phyloP scores from a whole-genome alignment of 345 rosid species.

The Bruguiera parviflora region DNA sequence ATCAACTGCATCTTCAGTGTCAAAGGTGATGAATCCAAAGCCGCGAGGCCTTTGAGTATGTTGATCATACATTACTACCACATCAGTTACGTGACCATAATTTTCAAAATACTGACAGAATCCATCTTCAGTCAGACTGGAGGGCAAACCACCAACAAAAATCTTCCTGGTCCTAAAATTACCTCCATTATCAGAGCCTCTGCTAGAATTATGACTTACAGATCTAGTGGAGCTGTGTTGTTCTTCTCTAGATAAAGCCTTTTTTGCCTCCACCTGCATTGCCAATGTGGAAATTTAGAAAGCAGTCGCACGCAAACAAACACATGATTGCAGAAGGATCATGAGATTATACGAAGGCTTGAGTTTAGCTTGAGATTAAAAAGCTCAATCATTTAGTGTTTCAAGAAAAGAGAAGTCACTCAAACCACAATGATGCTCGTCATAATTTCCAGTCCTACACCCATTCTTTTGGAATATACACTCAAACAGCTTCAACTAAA shows the following conservation, averaged over 20 bases:
- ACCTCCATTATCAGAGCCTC: conserved; percentile 27
- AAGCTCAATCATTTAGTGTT: too few relatives aligned
- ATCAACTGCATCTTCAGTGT: conserved; percentile 41
- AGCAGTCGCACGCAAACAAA: not conserved
- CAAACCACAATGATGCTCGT: too few relatives aligned
- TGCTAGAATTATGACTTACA: conserved; percentile 25
- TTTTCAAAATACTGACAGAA: conserved; percentile 36
- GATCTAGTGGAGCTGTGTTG: conserved; percentile 31
- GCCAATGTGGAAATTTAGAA: conserved; percentile 14
- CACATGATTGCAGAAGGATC: not conserved
- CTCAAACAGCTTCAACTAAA: too few relatives aligned
- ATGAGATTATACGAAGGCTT: too few relatives aligned
- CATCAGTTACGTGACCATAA: conserved; percentile 41
- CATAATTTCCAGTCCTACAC: too few relatives aligned
- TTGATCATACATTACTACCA: conserved; percentile 43
- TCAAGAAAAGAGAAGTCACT: too few relatives aligned
- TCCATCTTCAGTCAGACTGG: conserved; percentile 32
- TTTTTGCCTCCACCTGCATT: conserved; percentile 41
- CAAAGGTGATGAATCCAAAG: conserved; percentile 46
- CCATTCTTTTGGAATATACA: too few relatives aligned
- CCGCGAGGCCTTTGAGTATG: conserved; percentile 43
- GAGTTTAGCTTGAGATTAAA: too few relatives aligned
- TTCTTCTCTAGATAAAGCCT: conserved; percentile 43
- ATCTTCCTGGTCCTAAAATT: conserved; percentile 39
- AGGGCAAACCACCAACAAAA: conserved; percentile 41